Conservation (phyloP, 164 flowering plant genomes). For the Sextonia rubra region DNA sequence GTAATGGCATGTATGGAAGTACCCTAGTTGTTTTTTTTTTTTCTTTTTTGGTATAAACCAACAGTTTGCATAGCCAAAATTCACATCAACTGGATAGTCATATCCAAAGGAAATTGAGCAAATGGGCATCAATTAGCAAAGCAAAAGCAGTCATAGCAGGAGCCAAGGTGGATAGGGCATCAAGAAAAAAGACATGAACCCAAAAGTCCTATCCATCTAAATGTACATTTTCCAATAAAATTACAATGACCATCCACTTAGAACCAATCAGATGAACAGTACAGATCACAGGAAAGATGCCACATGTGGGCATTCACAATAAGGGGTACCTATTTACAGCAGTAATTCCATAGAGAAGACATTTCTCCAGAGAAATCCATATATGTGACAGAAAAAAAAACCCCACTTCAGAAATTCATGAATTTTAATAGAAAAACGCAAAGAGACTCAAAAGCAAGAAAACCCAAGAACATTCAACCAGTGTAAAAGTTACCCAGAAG, state of each 20-base stretch:
- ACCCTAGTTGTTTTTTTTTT: too few relatives aligned
- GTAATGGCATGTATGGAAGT: neutral
- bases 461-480: conserved; percentile 7
- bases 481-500: conserved; percentile 8
- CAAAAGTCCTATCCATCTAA: too few relatives aligned
- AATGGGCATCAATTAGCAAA: too few relatives aligned
- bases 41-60: neutral
- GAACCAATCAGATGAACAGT: neutral
- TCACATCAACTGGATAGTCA: neutral
- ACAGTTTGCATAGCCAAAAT: neutral
- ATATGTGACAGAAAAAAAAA: neutral
- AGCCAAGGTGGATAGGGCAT: too few relatives aligned
- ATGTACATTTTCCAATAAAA: too few relatives aligned
- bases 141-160: too few relatives aligned
- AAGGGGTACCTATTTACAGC: neutral
- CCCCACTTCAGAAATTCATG: neutral
- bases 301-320: neutral
- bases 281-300: neutral
- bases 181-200: too few relatives aligned
- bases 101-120: neutral
- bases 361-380: neutral
- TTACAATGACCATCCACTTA: neutral
- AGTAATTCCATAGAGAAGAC: neutral
- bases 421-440: neutral
- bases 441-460: neutral